These are phyloP conservation scores for Persicaria tinctoria DNA, from an alignment of 148 eudicot genomes.

Conservation along the genomic window DNA sequence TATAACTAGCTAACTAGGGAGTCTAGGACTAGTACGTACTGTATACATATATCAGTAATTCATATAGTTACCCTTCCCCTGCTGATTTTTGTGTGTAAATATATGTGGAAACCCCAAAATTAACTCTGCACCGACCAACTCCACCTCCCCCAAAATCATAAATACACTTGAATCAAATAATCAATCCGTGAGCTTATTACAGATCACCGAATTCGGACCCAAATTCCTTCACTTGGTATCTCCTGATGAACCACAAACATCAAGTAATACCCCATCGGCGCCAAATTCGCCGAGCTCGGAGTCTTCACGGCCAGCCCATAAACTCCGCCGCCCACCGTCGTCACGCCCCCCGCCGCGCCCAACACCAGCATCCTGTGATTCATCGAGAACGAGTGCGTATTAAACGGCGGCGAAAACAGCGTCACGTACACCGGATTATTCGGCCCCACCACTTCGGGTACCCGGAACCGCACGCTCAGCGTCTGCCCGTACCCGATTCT, in stretches of 20 bases:
- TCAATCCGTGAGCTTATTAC: too few species aligned
- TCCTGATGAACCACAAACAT: constrained; percentile 57
- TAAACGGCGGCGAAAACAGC: constrained; percentile 52
- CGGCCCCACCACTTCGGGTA: constrained; percentile 12
- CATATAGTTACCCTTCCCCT: too few species aligned
- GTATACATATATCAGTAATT: too few species aligned
- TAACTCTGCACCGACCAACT: too few species aligned
- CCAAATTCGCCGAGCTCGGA: constrained; percentile 38
- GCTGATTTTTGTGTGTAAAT: too few species aligned
- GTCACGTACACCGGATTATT: constrained; percentile 25
- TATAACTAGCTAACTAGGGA: too few species aligned
- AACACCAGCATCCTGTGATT: constrained; percentile 56
- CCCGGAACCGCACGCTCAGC: constrained; percentile 27
- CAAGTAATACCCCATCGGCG: constrained; percentile 60
- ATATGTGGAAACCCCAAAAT: too few species aligned
- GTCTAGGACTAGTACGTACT: too few species aligned
- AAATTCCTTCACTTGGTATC: constrained; percentile 46
- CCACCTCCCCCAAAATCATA: too few species aligned
- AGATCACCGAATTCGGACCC: constrained; percentile 28
- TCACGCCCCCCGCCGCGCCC: constrained; percentile 15
- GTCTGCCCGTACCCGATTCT: constrained; percentile 37
- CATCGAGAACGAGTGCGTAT: constrained; percentile 76
- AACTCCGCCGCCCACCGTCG: constrained; percentile 22
- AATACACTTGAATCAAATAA: too few species aligned
- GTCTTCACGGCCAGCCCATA: constrained; percentile 30